phyloP scores from a whole-genome alignment of 164 flowering plant species.

The Vitis rupestris region DNA sequence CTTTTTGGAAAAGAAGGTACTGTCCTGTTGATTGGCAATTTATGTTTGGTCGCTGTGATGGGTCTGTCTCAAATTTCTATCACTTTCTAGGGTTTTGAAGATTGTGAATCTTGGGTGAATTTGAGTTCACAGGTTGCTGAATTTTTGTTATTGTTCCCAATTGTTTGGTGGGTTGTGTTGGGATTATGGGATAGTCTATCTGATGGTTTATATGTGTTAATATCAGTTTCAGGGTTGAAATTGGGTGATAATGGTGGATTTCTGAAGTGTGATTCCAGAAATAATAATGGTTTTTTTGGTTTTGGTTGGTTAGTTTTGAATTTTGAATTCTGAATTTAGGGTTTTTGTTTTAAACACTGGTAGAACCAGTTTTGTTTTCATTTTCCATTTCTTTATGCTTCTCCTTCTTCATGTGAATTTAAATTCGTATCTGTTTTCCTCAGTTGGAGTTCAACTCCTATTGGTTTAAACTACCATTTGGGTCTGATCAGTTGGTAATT shows the following conservation, averaged over 20 bases:
- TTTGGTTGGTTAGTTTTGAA: background rate
- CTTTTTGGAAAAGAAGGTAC: conserved; percentile 32
- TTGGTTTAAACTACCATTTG: background rate
- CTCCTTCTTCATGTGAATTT: too few relatives aligned
- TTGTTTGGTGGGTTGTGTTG: background rate
- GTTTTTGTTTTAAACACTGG: background rate
- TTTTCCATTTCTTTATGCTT: too few relatives aligned
- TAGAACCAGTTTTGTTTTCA: background rate
- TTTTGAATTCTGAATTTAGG: conserved; percentile 7
- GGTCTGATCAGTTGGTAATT: background rate
- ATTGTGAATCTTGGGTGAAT: too few relatives aligned
- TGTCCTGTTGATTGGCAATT: conserved; percentile 1
- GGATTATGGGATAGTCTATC: conserved; percentile 1
- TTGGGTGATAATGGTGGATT: conserved; percentile 8
- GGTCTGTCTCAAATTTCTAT: too few relatives aligned
- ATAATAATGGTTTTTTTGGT: conserved; percentile 12
- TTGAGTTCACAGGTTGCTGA: too few relatives aligned
- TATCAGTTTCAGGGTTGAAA: background rate
- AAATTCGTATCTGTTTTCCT: too few relatives aligned
- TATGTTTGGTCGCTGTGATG: too few relatives aligned
- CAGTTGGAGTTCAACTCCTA: background rate
- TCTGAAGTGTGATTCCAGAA: conserved; percentile 16
- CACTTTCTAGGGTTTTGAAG: too few relatives aligned
- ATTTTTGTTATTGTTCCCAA: too few relatives aligned
- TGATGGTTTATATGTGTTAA: background rate